Evolutionary conservation across 768 basidiomycete genomes (phyloP).

Genomic region (Macrolepiota dolichaula): DNA sequence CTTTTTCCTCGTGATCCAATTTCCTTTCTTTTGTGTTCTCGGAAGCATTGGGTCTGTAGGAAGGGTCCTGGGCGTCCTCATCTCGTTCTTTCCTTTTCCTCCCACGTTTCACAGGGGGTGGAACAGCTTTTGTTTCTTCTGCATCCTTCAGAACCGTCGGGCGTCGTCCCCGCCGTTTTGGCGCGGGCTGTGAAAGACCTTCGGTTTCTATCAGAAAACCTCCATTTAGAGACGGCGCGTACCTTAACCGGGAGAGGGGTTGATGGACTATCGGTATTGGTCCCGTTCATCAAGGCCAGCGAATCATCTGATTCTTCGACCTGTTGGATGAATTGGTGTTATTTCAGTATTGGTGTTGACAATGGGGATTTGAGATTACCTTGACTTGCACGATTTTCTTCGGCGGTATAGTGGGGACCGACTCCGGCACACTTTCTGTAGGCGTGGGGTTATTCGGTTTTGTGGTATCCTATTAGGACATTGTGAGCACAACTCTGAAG

Average conservation of each 20-base stretch:
- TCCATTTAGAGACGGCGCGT: constrained; percentile 1
- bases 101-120: constrained; percentile 28
- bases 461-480: not conserved
- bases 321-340: constrained; percentile 14
- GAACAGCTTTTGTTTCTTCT: constrained; percentile 21
- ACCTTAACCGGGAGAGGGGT: constrained; percentile 22
- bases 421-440: not conserved
- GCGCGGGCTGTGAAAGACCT: constrained; percentile 14
- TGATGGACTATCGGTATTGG: constrained; percentile 15
- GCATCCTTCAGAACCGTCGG: constrained; percentile 20
- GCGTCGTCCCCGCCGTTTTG: constrained; percentile 15
- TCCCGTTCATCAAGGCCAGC: constrained; percentile 11
- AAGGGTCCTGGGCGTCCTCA: constrained; percentile 25
- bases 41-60: not conserved
- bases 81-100: constrained; percentile 43
- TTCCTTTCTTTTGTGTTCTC: constrained; percentile 18
- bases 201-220: not conserved
- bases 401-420: not conserved
- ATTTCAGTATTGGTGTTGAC: not conserved
- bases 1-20: constrained; percentile 20
- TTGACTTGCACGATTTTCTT: constrained; percentile 29
- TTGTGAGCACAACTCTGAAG: not conserved
- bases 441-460: constrained; percentile 12
- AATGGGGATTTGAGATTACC: constrained; percentile 16
- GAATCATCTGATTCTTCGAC: constrained; percentile 33